These are phyloP conservation scores for Ogataea methanolica DNA, from an alignment of 805 yeast species.

Conservation along the genomic window DNA sequence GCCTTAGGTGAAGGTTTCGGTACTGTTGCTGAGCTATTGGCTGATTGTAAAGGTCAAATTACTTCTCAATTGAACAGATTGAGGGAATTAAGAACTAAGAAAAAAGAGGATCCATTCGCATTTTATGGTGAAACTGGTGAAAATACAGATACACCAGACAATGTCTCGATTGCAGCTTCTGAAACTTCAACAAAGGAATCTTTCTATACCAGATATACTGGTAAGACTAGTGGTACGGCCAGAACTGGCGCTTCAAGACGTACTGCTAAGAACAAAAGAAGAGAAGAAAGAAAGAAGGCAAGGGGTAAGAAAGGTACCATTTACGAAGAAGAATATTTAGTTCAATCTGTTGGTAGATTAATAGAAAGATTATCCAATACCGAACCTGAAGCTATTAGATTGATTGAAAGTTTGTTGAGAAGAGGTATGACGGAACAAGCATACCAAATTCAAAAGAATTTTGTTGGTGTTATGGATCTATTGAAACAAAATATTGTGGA, in stretches of 20 bases:
- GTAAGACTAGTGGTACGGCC: conserved; percentile 93
- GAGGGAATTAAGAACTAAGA: conserved; percentile 80
- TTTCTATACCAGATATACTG: conserved; percentile 92
- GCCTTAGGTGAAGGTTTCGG: conserved; percentile 87
- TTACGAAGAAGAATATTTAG: conserved; percentile 93
- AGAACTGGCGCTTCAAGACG: conserved; percentile 92
- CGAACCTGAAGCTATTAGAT: conserved; percentile 63
- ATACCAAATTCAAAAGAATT: conserved; percentile 65
- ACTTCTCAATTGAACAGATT: conserved; percentile 78
- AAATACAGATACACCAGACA: conserved; percentile 77
- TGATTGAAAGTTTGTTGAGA: conserved; percentile 74
- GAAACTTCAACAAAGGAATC: conserved; percentile 92
- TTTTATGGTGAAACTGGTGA: conserved; percentile 68
- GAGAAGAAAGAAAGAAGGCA: conserved; percentile 94
- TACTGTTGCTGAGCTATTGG: conserved; percentile 75
- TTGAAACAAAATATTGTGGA: conserved; percentile 63
- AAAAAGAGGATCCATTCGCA: conserved; percentile 77
- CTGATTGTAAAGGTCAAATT: conserved; percentile 89
- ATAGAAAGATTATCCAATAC: conserved; percentile 76
- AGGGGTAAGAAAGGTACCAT: conserved; percentile 97
- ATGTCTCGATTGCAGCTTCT: conserved; percentile 91
- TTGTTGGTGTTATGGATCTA: conserved; percentile 50
- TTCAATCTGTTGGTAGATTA: conserved; percentile 82
- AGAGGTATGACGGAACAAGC: conserved; percentile 77
- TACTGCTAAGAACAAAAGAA: conserved; percentile 85